Conservation (phyloP, 2,329 filamentous ascomycete species). For the Pezicula radicicola region DNA sequence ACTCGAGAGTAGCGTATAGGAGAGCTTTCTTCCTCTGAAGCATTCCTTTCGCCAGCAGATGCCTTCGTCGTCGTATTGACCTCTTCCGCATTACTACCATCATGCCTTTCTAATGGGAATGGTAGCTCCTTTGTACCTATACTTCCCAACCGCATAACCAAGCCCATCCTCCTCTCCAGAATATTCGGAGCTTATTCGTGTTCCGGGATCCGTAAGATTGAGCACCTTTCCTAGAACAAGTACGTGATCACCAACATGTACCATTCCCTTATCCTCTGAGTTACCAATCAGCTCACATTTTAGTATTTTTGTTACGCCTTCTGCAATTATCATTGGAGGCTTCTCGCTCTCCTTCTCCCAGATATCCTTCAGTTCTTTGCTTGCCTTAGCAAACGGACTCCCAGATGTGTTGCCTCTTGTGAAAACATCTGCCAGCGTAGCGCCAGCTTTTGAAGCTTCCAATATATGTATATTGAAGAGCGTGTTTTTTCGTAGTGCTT, state of each 20-base stretch:
- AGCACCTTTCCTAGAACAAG: conserved; percentile 22
- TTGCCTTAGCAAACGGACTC: background rate
- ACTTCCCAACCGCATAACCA: conserved; percentile 14
- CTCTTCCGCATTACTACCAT: too few species aligned
- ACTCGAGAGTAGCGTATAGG: too few species aligned
- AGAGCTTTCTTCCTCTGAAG: too few species aligned
- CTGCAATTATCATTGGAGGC: conserved; percentile 9
- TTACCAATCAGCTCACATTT: conserved; percentile 13
- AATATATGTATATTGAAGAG: conserved; percentile 25
- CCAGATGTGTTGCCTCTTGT: conserved; percentile 13
- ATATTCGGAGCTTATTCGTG: background rate
- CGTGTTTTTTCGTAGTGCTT: conserved; percentile 14
- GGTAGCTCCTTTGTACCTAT: conserved; percentile 2
- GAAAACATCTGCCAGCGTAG: conserved; percentile 21
- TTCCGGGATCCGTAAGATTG: conserved; percentile 4
- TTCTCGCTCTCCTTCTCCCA: background rate
- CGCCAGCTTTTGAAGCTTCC: conserved; percentile 11
- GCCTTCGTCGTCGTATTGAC: too few species aligned
- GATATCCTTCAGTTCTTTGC: background rate
- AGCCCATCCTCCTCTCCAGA: conserved; percentile 5
- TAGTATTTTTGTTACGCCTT: conserved; percentile 13
- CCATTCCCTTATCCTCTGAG: background rate
- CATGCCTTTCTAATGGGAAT: too few species aligned
- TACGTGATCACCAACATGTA: conserved; percentile 24
- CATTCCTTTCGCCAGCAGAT: too few species aligned